A percentile compares a stretch with the other conserved stretches of the same genome.
phyloP scores from a whole-genome alignment of 1,284 basidiomycete genomes.

The Fomitiporia mediterranea region DNA sequence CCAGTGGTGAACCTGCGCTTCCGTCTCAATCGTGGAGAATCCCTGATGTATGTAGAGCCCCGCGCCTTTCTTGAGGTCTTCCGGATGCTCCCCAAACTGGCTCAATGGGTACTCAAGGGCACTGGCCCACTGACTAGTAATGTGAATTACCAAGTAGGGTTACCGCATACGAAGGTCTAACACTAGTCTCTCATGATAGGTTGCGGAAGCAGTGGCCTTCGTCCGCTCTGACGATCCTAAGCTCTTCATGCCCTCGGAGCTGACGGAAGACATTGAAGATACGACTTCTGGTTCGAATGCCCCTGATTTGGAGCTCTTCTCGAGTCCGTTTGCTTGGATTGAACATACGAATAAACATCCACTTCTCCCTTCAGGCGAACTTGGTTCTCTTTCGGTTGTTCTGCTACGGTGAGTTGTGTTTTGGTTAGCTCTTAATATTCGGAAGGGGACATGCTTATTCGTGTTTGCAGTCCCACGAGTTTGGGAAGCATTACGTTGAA shows the following conservation, averaged over 20 bases:
- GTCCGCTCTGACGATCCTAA: conserved; percentile 28
- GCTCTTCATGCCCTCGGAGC: conserved; percentile 24
- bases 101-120: conserved; percentile 40
- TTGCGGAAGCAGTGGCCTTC: conserved; percentile 31
- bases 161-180: conserved; percentile 14
- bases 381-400: conserved; percentile 20
- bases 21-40: conserved; percentile 44
- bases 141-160: conserved; percentile 32
- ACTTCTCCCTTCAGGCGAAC: conserved; percentile 18
- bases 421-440: background rate
- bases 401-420: conserved; percentile 18
- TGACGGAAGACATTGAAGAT: conserved; percentile 22
- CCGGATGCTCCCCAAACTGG: conserved; percentile 31
- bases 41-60: conserved; percentile 34
- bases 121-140: conserved; percentile 51
- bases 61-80: conserved; percentile 26
- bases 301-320: conserved; percentile 31
- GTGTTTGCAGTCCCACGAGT: conserved; percentile 20
- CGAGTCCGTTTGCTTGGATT: conserved; percentile 21
- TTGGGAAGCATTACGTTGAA: conserved; percentile 21
- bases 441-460: too few relatives aligned
- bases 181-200: conserved; percentile 22
- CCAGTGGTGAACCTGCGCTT: conserved; percentile 43
- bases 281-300: conserved; percentile 26
- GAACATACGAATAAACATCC: background rate